phyloP scores from a whole-genome alignment of 176 grass and related monocot species.

The Musa acuminata region DNA sequence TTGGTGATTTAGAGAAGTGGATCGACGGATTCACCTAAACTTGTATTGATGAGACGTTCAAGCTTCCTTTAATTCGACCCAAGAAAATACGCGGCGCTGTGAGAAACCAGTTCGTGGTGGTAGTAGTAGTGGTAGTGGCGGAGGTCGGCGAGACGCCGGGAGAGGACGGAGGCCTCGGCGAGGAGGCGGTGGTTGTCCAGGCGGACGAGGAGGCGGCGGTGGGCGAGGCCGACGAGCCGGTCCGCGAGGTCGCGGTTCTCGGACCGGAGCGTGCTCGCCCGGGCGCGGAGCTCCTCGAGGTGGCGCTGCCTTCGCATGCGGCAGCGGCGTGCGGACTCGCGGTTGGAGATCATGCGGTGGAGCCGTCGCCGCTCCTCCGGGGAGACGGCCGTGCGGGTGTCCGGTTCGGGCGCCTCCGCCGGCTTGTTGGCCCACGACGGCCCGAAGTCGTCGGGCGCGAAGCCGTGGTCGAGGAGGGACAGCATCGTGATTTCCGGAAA shows the following conservation, averaged over 20 bases:
- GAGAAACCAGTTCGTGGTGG: slow-evolving; percentile 11
- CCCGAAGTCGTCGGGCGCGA: not conserved
- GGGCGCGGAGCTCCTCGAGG: slow-evolving; percentile 35
- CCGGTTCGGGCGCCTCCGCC: not conserved
- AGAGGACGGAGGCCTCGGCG: slow-evolving; percentile 30
- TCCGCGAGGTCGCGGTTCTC: slow-evolving; percentile 29
- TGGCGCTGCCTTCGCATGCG: slow-evolving; percentile 55
- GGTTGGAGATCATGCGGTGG: slow-evolving; percentile 65
- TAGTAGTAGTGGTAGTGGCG: slow-evolving; percentile 15
- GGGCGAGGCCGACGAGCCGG: not conserved
- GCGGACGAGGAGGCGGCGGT: slow-evolving; percentile 11
- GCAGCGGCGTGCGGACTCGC: slow-evolving; percentile 59
- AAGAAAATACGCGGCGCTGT: not conserved
- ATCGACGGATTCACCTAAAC: too few species aligned
- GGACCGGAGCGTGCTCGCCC: slow-evolving; percentile 13
- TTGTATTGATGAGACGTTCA: too few species aligned
- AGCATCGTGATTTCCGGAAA: too few species aligned
- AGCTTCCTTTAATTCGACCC: too few species aligned
- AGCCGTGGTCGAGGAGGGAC: too few species aligned
- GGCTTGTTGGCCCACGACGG: not conserved
- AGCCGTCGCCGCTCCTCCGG: slow-evolving; percentile 25
- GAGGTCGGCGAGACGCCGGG: slow-evolving; percentile 27
- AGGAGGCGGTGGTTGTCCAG: slow-evolving; percentile 33
- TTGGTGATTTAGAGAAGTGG: too few species aligned
- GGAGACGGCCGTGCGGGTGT: not conserved